phyloP scores from a whole-genome alignment of 1,284 basidiomycete genomes.

The Cutaneotrichosporon sp. region DNA sequence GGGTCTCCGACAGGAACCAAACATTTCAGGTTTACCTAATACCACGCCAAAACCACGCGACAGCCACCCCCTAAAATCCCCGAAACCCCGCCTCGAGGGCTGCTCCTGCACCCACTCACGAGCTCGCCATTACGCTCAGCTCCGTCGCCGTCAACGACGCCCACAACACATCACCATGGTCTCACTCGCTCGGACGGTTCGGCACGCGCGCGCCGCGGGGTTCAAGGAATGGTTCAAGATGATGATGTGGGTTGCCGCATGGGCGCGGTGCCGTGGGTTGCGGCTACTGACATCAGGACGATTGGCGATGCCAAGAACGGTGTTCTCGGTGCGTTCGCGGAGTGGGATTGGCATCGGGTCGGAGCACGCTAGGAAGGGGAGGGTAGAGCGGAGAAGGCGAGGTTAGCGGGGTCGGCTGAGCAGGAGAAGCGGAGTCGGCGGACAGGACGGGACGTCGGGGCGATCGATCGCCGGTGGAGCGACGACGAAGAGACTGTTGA shows the following conservation, averaged over 20 bases:
- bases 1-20: too few species aligned
- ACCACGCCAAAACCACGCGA: not conserved
- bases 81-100: not conserved
- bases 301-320: slow-evolving; percentile 89
- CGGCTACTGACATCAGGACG: slow-evolving; percentile 58
- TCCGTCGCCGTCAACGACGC: not conserved
- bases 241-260: slow-evolving; percentile 39
- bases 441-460: not conserved
- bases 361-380: not conserved
- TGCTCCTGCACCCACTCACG: not conserved
- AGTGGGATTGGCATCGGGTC: too few species aligned
- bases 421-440: not conserved
- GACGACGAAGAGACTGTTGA: too few species aligned
- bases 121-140: not conserved
- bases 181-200: slow-evolving; percentile 68
- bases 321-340: slow-evolving; percentile 48
- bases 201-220: slow-evolving; percentile 67
- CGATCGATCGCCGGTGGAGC: not conserved
- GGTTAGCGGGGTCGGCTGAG: not conserved
- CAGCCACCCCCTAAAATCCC: not conserved
- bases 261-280: not conserved
- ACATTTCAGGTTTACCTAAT: too few species aligned
- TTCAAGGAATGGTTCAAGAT: slow-evolving; percentile 77
- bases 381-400: not conserved
- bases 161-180: slow-evolving; percentile 53